Base-by-base conservation (phyloP, 1,139 yeast genomes). In the Geotrichum aggregatum region DNA sequence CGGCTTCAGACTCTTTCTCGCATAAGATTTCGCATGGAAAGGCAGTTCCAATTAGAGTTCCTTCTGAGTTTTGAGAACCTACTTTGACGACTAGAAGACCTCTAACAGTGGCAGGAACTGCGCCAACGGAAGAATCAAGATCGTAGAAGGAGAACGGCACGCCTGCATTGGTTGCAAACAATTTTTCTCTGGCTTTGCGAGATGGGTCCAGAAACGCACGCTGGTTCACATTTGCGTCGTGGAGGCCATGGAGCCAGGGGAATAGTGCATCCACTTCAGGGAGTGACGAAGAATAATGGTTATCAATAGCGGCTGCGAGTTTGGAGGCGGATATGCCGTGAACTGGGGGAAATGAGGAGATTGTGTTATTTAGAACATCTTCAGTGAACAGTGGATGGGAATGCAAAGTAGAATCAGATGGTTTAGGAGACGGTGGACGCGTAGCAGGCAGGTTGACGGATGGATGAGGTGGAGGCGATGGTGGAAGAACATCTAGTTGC, bases 221-320 rank as follows among this genome's bases (percentile, higher is more conserved):
- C 56, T 71, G 74, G 49, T 61, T 52, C 21, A 61, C 44, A 54
- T 71, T 71, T n/a, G 52, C 48, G 3, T 66, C 63, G 54, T 66
- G 66, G 39, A 71, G 59, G 0, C 96, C 95, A 65, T 89, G 96
- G 41, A 87, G 74, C 97, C 97, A 89, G 1, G 98, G 98, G 62
- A 89, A 91, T 76, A 89, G 79, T 7, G 64, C 66, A 26, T 73
- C 77, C 13, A 92, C 83, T 1, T 77, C 79, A 0, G 96, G 96
- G 35, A 88, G 70, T 1, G 80, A 77, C 7, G 75, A 67, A 54
- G 75, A 60, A 46, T 67, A 65, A 47, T 64, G 66, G 39, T 56
- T 52, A 52, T 64, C 64, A 10, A 54, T 66, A 62, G 62, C 74
- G 4, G 48, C 55, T 4, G 63, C 63, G 18, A 69, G 57, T 13